phyloP scores from a whole-genome alignment of 352 stramenopile species.

The Discostella stelligera region DNA sequence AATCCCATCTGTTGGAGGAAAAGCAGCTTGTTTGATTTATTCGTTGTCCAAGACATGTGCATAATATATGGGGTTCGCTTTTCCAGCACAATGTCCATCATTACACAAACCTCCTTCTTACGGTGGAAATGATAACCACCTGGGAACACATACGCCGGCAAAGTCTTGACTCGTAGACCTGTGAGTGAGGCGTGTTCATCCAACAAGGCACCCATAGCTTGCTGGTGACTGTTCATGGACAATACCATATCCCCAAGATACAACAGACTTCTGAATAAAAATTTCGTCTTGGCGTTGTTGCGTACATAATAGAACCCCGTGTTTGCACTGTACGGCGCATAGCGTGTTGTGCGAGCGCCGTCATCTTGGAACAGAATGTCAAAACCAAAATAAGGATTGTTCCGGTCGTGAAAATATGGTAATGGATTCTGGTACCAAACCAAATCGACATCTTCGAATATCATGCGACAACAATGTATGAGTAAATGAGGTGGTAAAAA shows the following conservation, averaged over 20 bases:
- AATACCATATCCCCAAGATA: slow-evolving; percentile 60
- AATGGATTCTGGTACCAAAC: slow-evolving; percentile 55
- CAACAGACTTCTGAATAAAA: slow-evolving; percentile 50
- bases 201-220: slow-evolving; percentile 51
- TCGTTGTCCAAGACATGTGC: slow-evolving; percentile 72
- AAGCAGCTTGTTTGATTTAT: slow-evolving; percentile 65
- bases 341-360: slow-evolving; percentile 48
- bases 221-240: slow-evolving; percentile 58
- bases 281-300: slow-evolving; percentile 56
- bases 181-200: slow-evolving; percentile 55
- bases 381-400: slow-evolving; percentile 40
- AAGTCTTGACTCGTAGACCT: slow-evolving; percentile 59
- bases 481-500: background rate
- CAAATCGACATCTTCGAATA: slow-evolving; percentile 53
- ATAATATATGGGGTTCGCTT: slow-evolving; percentile 47
- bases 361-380: slow-evolving; percentile 73
- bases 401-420: slow-evolving; percentile 45
- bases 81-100: slow-evolving; percentile 46
- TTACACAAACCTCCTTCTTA: slow-evolving; percentile 44
- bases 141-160: slow-evolving; percentile 54
- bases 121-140: slow-evolving; percentile 64
- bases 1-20: slow-evolving; percentile 68
- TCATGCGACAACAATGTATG: slow-evolving; percentile 1
- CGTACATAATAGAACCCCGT: slow-evolving; percentile 69
- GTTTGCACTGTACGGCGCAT: slow-evolving; percentile 64